phyloP scores from a whole-genome alignment of 108 stramenopile species.

The Cyclotella baltica region DNA sequence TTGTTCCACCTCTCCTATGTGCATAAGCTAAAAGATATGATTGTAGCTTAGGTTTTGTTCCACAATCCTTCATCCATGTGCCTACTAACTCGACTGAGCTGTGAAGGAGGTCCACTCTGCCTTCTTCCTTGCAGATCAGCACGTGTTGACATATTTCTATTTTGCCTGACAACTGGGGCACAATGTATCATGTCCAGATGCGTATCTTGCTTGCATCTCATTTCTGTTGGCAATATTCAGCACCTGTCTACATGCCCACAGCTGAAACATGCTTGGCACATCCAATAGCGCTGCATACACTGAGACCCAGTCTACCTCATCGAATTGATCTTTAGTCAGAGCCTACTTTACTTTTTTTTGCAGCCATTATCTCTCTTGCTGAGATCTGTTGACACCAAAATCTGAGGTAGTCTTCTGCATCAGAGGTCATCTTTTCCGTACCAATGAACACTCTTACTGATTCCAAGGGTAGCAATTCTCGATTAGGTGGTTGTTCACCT shows the following conservation, averaged over 20 bases:
- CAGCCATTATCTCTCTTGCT: too few species aligned
- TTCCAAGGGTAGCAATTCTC: constrained; percentile 18
- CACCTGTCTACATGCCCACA: constrained; percentile 20
- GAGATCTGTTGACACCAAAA: too few species aligned
- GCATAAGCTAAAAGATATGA: too few species aligned
- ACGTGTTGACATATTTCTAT: constrained; percentile 12
- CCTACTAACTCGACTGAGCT: constrained; percentile 5
- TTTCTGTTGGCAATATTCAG: not conserved
- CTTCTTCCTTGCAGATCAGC: constrained; percentile 1
- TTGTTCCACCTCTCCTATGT: too few species aligned
- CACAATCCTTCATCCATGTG: too few species aligned
- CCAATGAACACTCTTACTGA: constrained; percentile 17
- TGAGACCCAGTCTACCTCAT: not conserved
- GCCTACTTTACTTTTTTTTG: too few species aligned
- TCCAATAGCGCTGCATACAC: too few species aligned
- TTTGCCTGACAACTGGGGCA: constrained; percentile 6
- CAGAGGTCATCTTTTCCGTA: constrained; percentile 25
- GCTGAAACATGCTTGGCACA: too few species aligned
- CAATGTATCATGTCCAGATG: not conserved
- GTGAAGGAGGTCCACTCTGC: not conserved
- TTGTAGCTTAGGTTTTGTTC: too few species aligned
- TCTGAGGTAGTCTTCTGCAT: constrained; percentile 2
- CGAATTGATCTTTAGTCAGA: not conserved
- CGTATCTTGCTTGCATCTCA: not conserved
- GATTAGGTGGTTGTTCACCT: not conserved